phyloP scores from a whole-genome alignment of 2,329 filamentous ascomycete genomes.

The Apiospora hydei region DNA sequence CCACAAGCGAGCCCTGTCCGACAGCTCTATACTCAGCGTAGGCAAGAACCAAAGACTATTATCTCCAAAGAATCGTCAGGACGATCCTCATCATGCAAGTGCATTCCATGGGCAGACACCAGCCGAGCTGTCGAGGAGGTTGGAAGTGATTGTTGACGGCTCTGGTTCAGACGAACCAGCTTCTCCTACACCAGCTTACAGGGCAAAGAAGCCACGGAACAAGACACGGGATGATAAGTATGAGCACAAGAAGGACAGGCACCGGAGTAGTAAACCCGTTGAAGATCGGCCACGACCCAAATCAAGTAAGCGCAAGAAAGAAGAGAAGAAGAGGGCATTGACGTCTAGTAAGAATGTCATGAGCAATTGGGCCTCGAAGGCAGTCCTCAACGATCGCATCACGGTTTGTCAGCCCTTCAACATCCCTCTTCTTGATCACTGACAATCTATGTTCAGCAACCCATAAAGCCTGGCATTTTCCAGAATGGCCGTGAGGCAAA shows the following conservation, averaged over 20 bases:
- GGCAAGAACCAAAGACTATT: not conserved
- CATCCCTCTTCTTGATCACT: not conserved
- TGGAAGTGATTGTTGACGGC: conserved; percentile 24
- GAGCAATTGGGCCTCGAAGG: conserved; percentile 61
- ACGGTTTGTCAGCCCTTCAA: conserved; percentile 49
- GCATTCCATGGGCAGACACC: not conserved
- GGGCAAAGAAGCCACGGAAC: conserved; percentile 58
- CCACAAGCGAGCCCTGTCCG: conserved; percentile 8
- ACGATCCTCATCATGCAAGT: not conserved
- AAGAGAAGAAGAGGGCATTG: conserved; percentile 40
- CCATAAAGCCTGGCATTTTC: conserved; percentile 51
- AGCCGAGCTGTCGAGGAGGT: not conserved
- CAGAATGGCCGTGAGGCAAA: conserved; percentile 49
- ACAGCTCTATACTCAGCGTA: conserved; percentile 16
- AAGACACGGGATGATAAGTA: conserved; percentile 66
- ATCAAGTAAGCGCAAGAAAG: conserved; percentile 33
- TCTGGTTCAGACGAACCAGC: conserved; percentile 32
- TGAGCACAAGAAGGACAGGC: conserved; percentile 46
- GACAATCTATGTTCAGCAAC: conserved; percentile 35
- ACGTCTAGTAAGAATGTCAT: conserved; percentile 56
- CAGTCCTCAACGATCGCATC: conserved; percentile 58
- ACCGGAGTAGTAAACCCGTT: conserved; percentile 37
- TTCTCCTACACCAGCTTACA: conserved; percentile 37
- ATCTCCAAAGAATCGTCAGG: not conserved
- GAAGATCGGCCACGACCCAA: conserved; percentile 24